phyloP scores from a whole-genome alignment of 257 asterid species.

The Nicotiana otophora region DNA sequence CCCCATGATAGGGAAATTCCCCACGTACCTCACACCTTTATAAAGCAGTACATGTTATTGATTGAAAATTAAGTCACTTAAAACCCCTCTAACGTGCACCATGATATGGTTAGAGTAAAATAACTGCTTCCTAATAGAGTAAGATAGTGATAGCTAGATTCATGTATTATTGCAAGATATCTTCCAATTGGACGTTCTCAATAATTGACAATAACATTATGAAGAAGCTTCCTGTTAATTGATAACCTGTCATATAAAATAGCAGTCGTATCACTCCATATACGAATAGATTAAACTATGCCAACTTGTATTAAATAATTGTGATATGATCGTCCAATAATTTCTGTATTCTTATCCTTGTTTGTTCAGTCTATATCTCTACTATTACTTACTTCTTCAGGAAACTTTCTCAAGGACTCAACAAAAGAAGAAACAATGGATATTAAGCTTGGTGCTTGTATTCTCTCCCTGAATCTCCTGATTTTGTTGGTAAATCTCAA shows the following conservation, averaged over 20 bases:
- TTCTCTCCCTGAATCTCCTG: slow-evolving; percentile 31
- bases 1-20: too few species aligned
- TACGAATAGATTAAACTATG: neutral
- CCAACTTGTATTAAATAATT: neutral
- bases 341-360: neutral
- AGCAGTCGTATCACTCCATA: neutral
- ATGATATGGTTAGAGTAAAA: neutral
- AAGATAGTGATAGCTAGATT: neutral
- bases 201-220: neutral
- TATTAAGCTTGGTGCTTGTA: slow-evolving; percentile 22
- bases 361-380: neutral
- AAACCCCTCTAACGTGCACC: neutral
- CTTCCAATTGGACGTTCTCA: neutral
- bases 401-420: neutral
- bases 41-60: too few species aligned
- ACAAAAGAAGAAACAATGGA: slow-evolving; percentile 20
- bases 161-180: neutral
- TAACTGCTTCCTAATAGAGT: neutral
- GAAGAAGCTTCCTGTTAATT: neutral
- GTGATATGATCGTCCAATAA: neutral
- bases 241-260: neutral
- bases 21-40: too few species aligned
- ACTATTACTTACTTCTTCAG: neutral
- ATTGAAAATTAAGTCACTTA: too few species aligned
- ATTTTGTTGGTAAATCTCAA: slow-evolving; percentile 32